phyloP scores from a whole-genome alignment of 2,329 filamentous ascomycete species.

The Neoscytalidium dimidiatum region DNA sequence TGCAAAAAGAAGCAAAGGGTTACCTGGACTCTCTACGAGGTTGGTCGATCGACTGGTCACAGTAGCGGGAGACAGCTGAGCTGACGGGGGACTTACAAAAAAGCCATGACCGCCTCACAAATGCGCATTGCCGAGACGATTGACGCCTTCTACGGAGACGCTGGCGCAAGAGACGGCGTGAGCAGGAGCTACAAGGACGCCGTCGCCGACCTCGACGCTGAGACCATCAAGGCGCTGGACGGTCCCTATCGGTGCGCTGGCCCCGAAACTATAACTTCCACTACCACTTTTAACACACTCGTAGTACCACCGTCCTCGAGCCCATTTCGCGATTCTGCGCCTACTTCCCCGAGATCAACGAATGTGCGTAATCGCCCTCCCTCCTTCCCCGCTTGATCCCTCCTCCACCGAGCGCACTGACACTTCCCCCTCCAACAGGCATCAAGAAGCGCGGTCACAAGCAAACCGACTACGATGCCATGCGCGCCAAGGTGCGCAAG shows the following conservation, averaged over 20 bases:
- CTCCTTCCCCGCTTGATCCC: not conserved
- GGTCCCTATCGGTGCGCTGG: conserved; percentile 77
- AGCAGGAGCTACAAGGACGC: conserved; percentile 97
- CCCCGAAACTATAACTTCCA: too few species aligned
- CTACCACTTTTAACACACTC: conserved; percentile 21
- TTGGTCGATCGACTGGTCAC: conserved; percentile 38
- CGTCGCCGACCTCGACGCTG: conserved; percentile 94
- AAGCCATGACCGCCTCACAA: conserved; percentile 97
- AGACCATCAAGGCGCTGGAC: conserved; percentile 97
- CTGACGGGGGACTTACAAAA: not conserved
- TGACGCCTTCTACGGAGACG: conserved; percentile 97
- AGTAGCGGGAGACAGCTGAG: not conserved
- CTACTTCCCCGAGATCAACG: conserved; percentile 98
- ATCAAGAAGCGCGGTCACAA: conserved; percentile 99
- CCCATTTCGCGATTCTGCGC: conserved; percentile 95
- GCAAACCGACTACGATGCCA: conserved; percentile 94
- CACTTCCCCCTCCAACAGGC: conserved; percentile 45
- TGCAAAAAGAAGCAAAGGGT: conserved; percentile 98
- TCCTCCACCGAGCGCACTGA: not conserved
- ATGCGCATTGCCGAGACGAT: conserved; percentile 99
- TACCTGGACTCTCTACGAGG: conserved; percentile 94
- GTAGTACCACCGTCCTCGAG: conserved; percentile 85
- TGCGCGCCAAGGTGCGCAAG: conserved; percentile 95
- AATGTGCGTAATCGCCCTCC: conserved; percentile 63
- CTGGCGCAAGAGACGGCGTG: conserved; percentile 91